Percentiles rank a stretch among this genome's conserved stretches.
Evolutionary conservation across 371 early-diverging fungal genomes (phyloP).

Genomic region (Vairimorpha ceranae): DNA sequence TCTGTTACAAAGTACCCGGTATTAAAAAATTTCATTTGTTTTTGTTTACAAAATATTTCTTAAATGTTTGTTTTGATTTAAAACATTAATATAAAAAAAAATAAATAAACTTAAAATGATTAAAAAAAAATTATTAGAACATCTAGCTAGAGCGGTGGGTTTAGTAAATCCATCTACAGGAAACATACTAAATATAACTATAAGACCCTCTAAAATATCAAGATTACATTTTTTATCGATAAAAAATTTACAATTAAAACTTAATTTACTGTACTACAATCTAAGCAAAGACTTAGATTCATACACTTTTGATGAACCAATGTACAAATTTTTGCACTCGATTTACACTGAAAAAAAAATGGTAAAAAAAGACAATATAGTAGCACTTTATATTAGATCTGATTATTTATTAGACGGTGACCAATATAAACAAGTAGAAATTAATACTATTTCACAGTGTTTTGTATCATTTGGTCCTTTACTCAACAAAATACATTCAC

Average conservation of each 20-base stretch:
- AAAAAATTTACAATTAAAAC: background rate
- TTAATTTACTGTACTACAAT: background rate
- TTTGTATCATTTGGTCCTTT: constrained; percentile 29
- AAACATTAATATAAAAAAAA: too few species aligned
- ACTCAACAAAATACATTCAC: constrained; percentile 29
- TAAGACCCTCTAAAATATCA: background rate
- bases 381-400: constrained; percentile 22
- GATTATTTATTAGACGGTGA: constrained; percentile 42
- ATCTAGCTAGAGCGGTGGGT: background rate
- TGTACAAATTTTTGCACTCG: background rate
- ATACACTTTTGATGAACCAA: background rate
- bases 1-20: background rate
- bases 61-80: background rate
- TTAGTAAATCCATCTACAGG: background rate
- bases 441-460: constrained; percentile 41
- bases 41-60: background rate
- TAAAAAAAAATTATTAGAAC: background rate
- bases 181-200: background rate
- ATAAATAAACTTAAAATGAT: background rate
- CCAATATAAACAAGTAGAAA: constrained; percentile 49
- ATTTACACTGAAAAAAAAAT: background rate
- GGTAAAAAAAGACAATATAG: background rate
- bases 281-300: background rate
- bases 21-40: background rate
- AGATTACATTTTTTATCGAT: background rate